Evolutionary conservation across 2,329 filamentous ascomycete species (phyloP), one percentile per base, ranked within the genome.

Genomic region (Fusarium mangiferae): DNA sequence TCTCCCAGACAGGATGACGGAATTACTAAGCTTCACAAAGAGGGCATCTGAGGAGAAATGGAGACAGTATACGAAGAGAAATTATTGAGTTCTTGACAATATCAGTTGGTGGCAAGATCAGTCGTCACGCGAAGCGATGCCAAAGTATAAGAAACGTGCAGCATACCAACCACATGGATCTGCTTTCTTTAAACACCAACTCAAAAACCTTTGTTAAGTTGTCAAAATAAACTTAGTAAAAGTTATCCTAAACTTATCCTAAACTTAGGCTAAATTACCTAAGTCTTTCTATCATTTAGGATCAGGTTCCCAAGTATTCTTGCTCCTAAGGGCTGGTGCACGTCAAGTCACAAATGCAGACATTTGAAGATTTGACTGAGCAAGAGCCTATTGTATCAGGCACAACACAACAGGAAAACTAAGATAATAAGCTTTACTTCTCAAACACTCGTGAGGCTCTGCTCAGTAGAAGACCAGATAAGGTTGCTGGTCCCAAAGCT

Each of bases 381-480:
- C 6, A 6, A 36, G 1, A 5, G 12, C 6, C 8, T 36, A 15
- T 35, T 35, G 10, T 6, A 51, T 11, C 1, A 24, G 4, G 4
- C 6, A 51, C 22, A 51, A 35, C 12, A 20, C 18, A 28, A 1
- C 4, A 26, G 7, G 5, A 24, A 35, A 2, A 26, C 13, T 8
- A 15, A 11, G 6, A 13, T 14, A 41, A 54, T 28, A 30, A 14
- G 6, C 15, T 28, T 30, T n/a, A 6, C 12, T 13, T 42, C 26
- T 28, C 4, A 18, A 30, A 4, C 2, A 1, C 8, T 1, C 0
- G 6, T n/a, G 15, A 39, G 2, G 7, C 11, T 14, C 24, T 41
- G 4, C 8, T 10, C 2, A 14, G 3, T 55, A 2, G 6, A n/a
- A 7, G 11, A 14, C 3, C 15, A 13, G 13, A 26, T 2, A 36